phyloP scores from a whole-genome alignment of 2,329 filamentous ascomycete species.

The Aureobasidium sp. region DNA sequence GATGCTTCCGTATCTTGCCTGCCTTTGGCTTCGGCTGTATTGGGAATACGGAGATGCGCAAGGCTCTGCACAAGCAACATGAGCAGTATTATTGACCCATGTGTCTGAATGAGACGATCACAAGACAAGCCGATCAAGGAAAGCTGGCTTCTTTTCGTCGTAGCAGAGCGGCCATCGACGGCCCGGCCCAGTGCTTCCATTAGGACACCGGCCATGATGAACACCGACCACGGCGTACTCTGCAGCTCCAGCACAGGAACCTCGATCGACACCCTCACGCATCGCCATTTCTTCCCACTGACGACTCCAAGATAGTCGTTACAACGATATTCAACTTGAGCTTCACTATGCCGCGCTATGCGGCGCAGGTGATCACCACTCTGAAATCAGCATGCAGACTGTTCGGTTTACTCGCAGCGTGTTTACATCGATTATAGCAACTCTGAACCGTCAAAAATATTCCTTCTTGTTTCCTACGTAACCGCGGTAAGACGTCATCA shows the following conservation, averaged over 20 bases:
- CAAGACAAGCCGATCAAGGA: no score
- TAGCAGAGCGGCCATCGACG: neutral
- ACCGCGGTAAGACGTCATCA: no score
- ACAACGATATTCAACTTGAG: neutral
- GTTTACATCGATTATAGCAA: no score
- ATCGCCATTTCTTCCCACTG: neutral
- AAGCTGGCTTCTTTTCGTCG: neutral
- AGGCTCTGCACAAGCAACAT: slow-evolving; percentile 9
- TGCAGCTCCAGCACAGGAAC: neutral
- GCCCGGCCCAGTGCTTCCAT: neutral
- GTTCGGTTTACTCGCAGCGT: neutral
- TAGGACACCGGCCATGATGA: neutral
- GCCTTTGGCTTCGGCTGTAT: slow-evolving; percentile 27
- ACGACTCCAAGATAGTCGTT: neutral
- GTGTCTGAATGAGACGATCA: no score
- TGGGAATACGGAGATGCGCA: slow-evolving; percentile 23
- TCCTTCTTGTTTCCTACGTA: no score
- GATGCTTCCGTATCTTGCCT: slow-evolving; percentile 27
- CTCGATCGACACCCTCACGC: neutral
- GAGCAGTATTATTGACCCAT: slow-evolving; percentile 13
- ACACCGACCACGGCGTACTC: neutral
- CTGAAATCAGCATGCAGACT: neutral
- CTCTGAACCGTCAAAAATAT: no score
- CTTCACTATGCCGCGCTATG: neutral
- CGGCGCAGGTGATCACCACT: neutral